Evolutionary conservation across 2,329 filamentous ascomycete species (phyloP), one percentile per base, ranked within the genome.

Genomic region (Clarireedia paspali): DNA sequence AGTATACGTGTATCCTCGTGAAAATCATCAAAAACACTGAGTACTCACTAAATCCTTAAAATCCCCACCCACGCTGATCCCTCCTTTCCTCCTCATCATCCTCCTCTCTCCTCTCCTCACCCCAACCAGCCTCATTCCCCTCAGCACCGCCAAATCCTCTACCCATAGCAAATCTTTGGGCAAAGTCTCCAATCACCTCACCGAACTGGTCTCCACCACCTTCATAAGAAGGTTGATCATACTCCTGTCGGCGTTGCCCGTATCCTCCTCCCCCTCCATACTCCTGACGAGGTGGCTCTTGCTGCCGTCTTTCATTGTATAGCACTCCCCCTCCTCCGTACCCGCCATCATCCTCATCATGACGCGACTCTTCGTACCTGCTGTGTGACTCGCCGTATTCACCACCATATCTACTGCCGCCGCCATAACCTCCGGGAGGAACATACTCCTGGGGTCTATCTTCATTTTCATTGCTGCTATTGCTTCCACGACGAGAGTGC

Each of bases 71-170:
- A 15, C 40, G 44, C 20, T 17, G 23, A n/a, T 55, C 45, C 20
- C 39, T 34, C 17, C 46, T 55, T 72, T 87, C 20, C 73, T 88
- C 53, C 78, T 79, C 3, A 12, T 47, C 9, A 20, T 50, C 30
- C 20, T 40, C 34, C 6, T 51, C 49, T 14, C 38, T 52, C 50
- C 27, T 36, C 14, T 40, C 26, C 40, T 50, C 40, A 12, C 47
- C 47, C 26, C 52, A 30, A 23, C 26, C 45, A 24, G 34, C 34
- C 9, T 55, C 47, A n/a, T 30, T 30, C 5, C 15, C 38, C n/a
- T 26, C 9, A 5, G 36, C 46, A 15, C 23, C 38, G 34, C 38
- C 47, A 17, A 54, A 42, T 24, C 57, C 17, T 40, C 34, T 56
- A 45, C 40, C 58, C 10, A 7, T 10, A 26, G 14, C 47, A 38